Base-by-base conservation (phyloP, 148 eudicot genomes). In the Rhododendron ferrugineum region DNA sequence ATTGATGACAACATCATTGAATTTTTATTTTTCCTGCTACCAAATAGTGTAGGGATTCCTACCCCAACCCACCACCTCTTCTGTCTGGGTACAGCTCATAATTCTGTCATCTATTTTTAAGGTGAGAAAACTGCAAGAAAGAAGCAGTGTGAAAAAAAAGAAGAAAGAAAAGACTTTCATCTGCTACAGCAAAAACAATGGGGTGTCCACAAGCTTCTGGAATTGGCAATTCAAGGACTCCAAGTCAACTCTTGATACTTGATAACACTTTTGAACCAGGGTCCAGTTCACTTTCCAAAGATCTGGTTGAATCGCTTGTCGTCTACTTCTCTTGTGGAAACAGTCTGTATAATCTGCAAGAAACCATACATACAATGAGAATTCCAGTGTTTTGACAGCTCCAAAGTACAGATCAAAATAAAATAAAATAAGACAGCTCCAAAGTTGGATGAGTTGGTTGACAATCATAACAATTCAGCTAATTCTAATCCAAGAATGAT, bases 21-120 rank as follows among this genome's bases (percentile, higher is more conserved):
- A 52, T 58, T 80, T 47, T 11, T 46, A 11, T 49, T 50, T 26
- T 4, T 70, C 14, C 37, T 13, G 34, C 72, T 68, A n/a, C 42
- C 79, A 47, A 50, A 58, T 62, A 77, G 28, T 76, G 26, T 11
- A 10, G 37, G 22, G 40, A 74, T 62, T 14, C 64, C 44, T 16
- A 22, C 8, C 15, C 23, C 42, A 23, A 34, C 40, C 5, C 46
- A 22, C 5, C 46, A 22, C 8, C 8, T 13, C 28, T 15, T 56
- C 22, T 80, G 58, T 34, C 36, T 84, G 80, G 46, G 32, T 78
- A 79, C 78, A 85, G 64, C 86, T 78, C 77, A 85, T 42, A 78
- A 66, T 36, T 85, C 66, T 30, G 26, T 66, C 32, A 34, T 73
- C 72, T 46, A 18, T 34, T 15, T 15, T 49, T 44, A 80, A 4